These are phyloP conservation scores for Abortiporus biennis DNA, from an alignment of 1,284 basidiomycete genomes.

Conservation along the genomic window DNA sequence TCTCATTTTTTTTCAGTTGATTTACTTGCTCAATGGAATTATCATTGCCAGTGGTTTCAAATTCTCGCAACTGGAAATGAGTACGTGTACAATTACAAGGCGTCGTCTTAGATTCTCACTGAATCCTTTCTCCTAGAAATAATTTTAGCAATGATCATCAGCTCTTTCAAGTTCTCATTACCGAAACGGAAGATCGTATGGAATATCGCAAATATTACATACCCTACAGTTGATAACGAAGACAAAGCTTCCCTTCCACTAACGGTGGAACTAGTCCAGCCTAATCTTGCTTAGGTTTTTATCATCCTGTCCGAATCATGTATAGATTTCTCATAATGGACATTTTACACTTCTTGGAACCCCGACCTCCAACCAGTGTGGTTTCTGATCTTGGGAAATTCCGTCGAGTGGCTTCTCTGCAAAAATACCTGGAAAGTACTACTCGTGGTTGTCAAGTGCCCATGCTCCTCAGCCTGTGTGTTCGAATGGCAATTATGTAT, in stretches of 20 bases:
- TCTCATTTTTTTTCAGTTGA: not conserved
- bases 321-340: too few species aligned
- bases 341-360: too few species aligned
- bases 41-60: constrained; percentile 11
- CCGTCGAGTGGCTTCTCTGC: too few species aligned
- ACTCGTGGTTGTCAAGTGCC: too few species aligned
- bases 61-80: constrained; percentile 7
- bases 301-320: too few species aligned
- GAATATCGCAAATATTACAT: constrained; percentile 10
- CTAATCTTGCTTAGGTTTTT: too few species aligned
- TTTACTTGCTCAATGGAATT: not conserved
- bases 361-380: too few species aligned
- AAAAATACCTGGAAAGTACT: too few species aligned
- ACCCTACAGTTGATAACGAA: constrained; percentile 8
- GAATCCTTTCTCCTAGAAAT: constrained; percentile 10
- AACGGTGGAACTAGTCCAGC: constrained; percentile 1
- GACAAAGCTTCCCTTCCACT: constrained; percentile 7
- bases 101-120: not conserved
- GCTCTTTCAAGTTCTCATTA: constrained; percentile 6
- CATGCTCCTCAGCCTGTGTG: too few species aligned
- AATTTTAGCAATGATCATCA: constrained; percentile 8
- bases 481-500: too few species aligned
- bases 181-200: constrained; percentile 7
- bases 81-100: not conserved
- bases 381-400: too few species aligned